Conservation (phyloP, 805 yeast genomes). For the Saccharomycopsis fermentans region DNA sequence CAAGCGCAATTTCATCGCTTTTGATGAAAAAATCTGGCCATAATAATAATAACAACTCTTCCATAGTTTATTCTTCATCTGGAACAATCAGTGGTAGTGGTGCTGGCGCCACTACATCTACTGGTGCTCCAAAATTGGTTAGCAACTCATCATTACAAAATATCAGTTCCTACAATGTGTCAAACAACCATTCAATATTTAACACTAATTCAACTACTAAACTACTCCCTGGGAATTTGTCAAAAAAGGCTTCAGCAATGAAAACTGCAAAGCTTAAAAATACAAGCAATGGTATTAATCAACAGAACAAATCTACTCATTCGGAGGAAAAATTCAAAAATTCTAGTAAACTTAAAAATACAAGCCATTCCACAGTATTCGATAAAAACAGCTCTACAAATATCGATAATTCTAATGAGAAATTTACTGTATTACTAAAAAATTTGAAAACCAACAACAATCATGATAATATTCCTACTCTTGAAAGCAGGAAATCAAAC, state of each 20-base stretch:
- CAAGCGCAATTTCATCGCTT: background rate
- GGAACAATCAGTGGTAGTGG: background rate
- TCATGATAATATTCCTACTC: background rate
- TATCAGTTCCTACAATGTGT: background rate
- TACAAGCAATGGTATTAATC: background rate
- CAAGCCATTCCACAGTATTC: background rate
- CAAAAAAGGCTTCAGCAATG: background rate
- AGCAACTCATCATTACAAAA: background rate
- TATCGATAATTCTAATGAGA: background rate
- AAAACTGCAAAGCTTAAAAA: background rate
- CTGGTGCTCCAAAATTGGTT: background rate
- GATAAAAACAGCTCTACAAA: background rate
- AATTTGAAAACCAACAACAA: background rate
- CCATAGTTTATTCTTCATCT: background rate
- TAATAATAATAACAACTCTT: background rate
- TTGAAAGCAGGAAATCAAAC: background rate
- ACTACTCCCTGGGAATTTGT: background rate
- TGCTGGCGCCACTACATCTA: background rate
- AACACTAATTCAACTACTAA: background rate
- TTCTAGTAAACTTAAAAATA: background rate
- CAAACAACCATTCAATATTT: background rate
- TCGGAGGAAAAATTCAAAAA: background rate
- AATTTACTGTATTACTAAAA: background rate
- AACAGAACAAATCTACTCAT: background rate
- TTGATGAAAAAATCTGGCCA: background rate